Evolutionary conservation across 768 basidiomycete genomes (phyloP).

Genomic region (Xerocomellus dryophilus): DNA sequence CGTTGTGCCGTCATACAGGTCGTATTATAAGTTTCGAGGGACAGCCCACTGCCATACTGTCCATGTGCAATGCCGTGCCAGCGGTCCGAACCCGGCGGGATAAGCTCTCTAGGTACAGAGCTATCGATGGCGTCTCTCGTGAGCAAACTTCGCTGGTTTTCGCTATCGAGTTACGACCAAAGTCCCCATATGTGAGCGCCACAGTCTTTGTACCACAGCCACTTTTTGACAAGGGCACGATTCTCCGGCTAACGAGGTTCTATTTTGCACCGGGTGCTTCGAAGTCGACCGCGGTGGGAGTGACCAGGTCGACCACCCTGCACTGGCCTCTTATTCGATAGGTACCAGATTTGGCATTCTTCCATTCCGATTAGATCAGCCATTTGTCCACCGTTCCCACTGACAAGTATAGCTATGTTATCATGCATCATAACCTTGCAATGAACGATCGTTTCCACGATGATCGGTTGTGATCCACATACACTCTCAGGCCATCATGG

Average conservation of each 20-base stretch:
- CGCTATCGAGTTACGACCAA: neutral
- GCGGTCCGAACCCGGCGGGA: neutral
- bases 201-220: neutral
- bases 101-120: neutral
- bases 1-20: neutral
- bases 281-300: too few relatives aligned
- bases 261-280: neutral
- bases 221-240: neutral
- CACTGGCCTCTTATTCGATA: neutral
- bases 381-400: neutral
- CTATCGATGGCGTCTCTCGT: neutral
- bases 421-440: neutral
- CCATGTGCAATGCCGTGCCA: neutral
- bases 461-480: too few relatives aligned
- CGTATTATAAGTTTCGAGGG: slow-evolving; percentile 16
- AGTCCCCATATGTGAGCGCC: neutral
- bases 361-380: neutral
- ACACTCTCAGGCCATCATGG: neutral
- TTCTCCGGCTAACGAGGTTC: slow-evolving; percentile 4
- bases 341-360: neutral
- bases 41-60: slow-evolving; percentile 1
- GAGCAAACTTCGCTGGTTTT: neutral
- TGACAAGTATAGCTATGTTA: neutral
- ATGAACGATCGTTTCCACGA: neutral
- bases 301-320: too few relatives aligned